A percentile compares a stretch with the other conserved stretches of the same genome.
Evolutionary conservation across 495 filamentous ascomycete species (phyloP).

Genomic region (Evernia prunastri): DNA sequence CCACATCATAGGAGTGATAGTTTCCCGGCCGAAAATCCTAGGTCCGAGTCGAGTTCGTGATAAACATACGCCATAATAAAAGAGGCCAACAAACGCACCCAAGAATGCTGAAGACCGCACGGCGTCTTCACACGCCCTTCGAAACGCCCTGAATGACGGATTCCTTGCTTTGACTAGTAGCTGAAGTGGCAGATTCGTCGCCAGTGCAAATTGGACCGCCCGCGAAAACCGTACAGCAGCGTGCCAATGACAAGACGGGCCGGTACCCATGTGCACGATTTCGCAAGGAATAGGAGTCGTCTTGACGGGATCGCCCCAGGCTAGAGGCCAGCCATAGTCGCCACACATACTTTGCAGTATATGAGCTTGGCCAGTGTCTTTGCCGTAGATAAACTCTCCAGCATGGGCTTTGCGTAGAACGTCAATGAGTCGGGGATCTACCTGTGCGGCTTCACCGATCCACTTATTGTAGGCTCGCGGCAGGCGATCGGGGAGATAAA

Average conservation of each 20-base stretch:
- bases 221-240: slow-evolving; percentile 61
- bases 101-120: slow-evolving; percentile 75
- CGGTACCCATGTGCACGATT: slow-evolving; percentile 77
- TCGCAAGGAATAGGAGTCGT: slow-evolving; percentile 78
- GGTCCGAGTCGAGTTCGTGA: slow-evolving; percentile 76
- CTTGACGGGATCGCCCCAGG: slow-evolving; percentile 70
- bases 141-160: slow-evolving; percentile 39
- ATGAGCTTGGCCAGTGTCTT: slow-evolving; percentile 66
- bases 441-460: slow-evolving; percentile 71
- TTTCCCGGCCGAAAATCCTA: slow-evolving; percentile 49
- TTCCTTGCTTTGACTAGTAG: slow-evolving; percentile 55
- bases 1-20: slow-evolving; percentile 52
- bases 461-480: slow-evolving; percentile 77
- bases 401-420: slow-evolving; percentile 61
- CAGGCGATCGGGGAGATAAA: slow-evolving; percentile 64
- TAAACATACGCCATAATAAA: slow-evolving; percentile 87
- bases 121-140: slow-evolving; percentile 52
- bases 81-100: slow-evolving; percentile 70
- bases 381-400: slow-evolving; percentile 65
- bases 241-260: slow-evolving; percentile 72
- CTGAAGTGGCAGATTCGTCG: slow-evolving; percentile 76
- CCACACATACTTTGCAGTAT: slow-evolving; percentile 69
- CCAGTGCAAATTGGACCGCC: slow-evolving; percentile 68
- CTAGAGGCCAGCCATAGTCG: slow-evolving; percentile 60
- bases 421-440: slow-evolving; percentile 72